Base-by-base conservation (phyloP, 2,329 filamentous ascomycete genomes). In the Bisporella sp. region DNA sequence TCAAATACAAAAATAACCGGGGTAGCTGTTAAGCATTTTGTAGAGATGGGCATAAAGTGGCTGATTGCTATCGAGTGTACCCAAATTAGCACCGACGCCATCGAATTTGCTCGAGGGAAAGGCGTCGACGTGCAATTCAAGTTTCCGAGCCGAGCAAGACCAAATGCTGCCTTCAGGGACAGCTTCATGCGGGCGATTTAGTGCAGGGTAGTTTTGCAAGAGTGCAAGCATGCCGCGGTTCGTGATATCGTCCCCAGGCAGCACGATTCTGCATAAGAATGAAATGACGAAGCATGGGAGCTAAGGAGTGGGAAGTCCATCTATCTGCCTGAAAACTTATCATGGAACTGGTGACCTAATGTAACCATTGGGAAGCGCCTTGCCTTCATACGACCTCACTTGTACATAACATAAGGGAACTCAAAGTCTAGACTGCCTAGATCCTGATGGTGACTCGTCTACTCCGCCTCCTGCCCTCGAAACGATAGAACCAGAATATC, bases 21-120 rank as follows among this genome's bases (percentile, higher is more conserved):
- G 5, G 60, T 66, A 21, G 60, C 64, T 13, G 56, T 69, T n/a
- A 66, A 62, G 49, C 41, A 56, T 5, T 57, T 68, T 28, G 60
- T 68, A 9, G 46, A 57, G 6, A 57, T 32, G 31, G 64, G 64
- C 6, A 44, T 68, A 7, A 53, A 57, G 13, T 57, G 44, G 28
- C 50, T 69, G 2, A 57, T 52, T 21, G 41, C 66, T 1, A 56
- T 58, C 31, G 50, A 59, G 29, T 68, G 66, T 37, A 8, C 41
- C 3, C 12, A 46, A 3, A 48, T 64, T 13, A 53, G 57, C 21
- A n/a, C 45, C 1, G 66, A 69, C 56, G 66, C 65, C 5, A 53
- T 68, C 4, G 57, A 62, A 12, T 65, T 59, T 54, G 66, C 65
- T 43, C 54, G 64, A 32, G 47, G 50, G 4, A 55, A 58, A 41